A percentile compares a stretch with the other conserved stretches of the same genome.
phyloP scores from a whole-genome alignment of 164 flowering plant species.

The Cinnamomum chago region DNA sequence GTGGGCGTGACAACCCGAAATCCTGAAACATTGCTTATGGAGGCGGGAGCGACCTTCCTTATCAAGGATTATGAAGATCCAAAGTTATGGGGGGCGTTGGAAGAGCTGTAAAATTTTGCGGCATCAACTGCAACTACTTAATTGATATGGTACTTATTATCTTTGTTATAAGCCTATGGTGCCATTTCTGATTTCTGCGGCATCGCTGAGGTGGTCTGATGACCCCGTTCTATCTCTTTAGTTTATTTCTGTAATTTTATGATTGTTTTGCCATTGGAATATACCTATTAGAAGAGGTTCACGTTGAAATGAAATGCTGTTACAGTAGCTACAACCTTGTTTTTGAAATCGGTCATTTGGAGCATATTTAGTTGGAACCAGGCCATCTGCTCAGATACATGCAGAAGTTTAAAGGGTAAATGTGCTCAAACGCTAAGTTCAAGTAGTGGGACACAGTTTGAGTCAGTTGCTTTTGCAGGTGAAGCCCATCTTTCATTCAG shows the following conservation, averaged over 20 bases:
- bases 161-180: too few species aligned
- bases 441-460: too few species aligned
- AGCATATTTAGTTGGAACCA: neutral
- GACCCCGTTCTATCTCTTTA: neutral
- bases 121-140: neutral
- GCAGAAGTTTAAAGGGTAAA: neutral
- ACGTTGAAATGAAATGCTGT: neutral
- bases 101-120: slow-evolving; percentile 48
- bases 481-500: too few species aligned
- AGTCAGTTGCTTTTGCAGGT: too few species aligned
- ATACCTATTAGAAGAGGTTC: too few species aligned
- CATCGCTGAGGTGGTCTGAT: too few species aligned
- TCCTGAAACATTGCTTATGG: slow-evolving; percentile 58
- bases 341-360: neutral
- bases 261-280: neutral
- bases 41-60: slow-evolving; percentile 73
- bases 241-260: neutral
- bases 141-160: neutral
- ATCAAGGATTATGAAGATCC: slow-evolving; percentile 76
- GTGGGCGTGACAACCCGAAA: slow-evolving; percentile 75
- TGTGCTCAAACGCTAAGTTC: too few species aligned
- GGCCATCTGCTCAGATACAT: neutral
- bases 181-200: too few species aligned
- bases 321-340: neutral
- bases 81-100: slow-evolving; percentile 76